A percentile compares a stretch with the other conserved stretches of the same genome.
phyloP scores from a whole-genome alignment of 1,284 basidiomycete genomes.

The Cutaneotrichosporon daszewskae region DNA sequence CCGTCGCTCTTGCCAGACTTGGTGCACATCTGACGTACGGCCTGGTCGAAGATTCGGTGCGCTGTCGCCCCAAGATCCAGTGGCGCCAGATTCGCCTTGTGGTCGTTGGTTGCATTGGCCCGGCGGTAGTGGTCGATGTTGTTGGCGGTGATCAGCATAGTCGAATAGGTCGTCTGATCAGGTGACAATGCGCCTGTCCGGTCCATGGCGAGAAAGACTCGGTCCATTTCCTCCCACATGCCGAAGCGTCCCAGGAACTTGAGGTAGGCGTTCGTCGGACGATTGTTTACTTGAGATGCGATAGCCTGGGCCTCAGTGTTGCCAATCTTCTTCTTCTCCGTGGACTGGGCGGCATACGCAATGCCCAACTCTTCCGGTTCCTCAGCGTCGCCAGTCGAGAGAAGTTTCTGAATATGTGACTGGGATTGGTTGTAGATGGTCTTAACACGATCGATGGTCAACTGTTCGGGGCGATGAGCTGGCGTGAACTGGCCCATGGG shows the following conservation, averaged over 20 bases:
- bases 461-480: slow-evolving; percentile 14
- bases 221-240: slow-evolving; percentile 38
- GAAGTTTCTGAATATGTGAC: slow-evolving; percentile 17
- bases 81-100: not conserved
- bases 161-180: slow-evolving; percentile 36
- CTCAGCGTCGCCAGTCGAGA: not conserved
- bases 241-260: slow-evolving; percentile 35
- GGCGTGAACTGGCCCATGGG: slow-evolving; percentile 7
- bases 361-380: slow-evolving; percentile 6
- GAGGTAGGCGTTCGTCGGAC: slow-evolving; percentile 44
- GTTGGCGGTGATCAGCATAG: slow-evolving; percentile 26
- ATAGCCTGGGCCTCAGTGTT: too few relatives aligned
- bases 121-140: slow-evolving; percentile 11
- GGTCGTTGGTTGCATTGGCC: not conserved
- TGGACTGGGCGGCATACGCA: not conserved
- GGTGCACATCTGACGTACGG: slow-evolving; percentile 20
- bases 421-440: slow-evolving; percentile 39
- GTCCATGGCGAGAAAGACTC: slow-evolving; percentile 34
- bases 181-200: slow-evolving; percentile 28
- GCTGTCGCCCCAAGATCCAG: slow-evolving; percentile 19
- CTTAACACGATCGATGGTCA: slow-evolving; percentile 33
- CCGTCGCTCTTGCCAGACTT: not conserved
- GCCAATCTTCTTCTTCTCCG: too few relatives aligned
- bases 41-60: slow-evolving; percentile 29
- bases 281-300: slow-evolving; percentile 21